These are phyloP conservation scores for Oryza glumipatula DNA, from an alignment of 176 grass and related monocot genomes.

Conservation along the genomic window DNA sequence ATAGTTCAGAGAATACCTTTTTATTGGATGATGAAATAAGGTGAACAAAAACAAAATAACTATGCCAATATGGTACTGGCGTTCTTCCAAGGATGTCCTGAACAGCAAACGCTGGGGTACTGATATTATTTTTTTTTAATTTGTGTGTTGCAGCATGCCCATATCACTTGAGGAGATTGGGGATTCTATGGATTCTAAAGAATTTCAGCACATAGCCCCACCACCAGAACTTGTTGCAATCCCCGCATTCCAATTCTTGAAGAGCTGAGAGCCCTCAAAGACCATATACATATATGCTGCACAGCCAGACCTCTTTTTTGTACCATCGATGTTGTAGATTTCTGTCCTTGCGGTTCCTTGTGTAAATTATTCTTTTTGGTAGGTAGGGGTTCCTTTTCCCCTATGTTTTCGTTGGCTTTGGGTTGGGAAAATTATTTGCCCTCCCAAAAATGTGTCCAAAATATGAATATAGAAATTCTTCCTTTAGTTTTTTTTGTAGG, in stretches of 20 bases:
- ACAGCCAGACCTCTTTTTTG: neutral
- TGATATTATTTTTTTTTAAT: neutral
- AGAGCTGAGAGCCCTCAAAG: conserved; percentile 49
- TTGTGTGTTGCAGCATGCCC: conserved; percentile 66
- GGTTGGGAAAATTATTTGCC: conserved; percentile 35
- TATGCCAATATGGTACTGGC: neutral
- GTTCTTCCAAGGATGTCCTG: neutral
- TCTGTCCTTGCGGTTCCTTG: neutral
- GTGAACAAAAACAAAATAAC: conserved; percentile 30
- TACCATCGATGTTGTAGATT: conserved; percentile 38
- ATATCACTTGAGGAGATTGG: conserved; percentile 79
- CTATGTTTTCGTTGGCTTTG: conserved; percentile 40
- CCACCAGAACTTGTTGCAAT: conserved; percentile 66
- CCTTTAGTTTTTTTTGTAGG: conserved; percentile 12
- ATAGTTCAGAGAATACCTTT: conserved; percentile 55
- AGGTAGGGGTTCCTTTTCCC: conserved; percentile 29
- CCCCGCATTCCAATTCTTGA: conserved; percentile 70
- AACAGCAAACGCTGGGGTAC: neutral
- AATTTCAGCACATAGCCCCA: conserved; percentile 60
- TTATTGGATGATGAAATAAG: conserved; percentile 85
- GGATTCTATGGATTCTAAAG: conserved; percentile 66
- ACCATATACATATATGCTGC: neutral
- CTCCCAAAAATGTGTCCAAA: neutral
- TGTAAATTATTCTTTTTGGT: conserved; percentile 50
- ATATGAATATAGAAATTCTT: conserved; percentile 1